Conservation (phyloP, 2,329 filamentous ascomycete species). For the Calycina herbarum region DNA sequence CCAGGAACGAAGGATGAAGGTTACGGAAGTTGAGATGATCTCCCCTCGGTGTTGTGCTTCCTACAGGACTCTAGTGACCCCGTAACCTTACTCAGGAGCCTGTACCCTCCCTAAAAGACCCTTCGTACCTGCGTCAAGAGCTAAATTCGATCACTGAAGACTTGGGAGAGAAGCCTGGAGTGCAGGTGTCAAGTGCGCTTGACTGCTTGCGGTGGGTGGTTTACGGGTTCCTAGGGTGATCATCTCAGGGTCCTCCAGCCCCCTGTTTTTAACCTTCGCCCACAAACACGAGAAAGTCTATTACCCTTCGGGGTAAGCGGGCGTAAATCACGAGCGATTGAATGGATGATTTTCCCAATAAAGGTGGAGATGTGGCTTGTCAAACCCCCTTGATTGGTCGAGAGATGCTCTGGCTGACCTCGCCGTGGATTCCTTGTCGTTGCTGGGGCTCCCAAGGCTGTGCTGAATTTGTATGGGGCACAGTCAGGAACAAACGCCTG, state of each 20-base stretch:
- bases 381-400: too few species aligned
- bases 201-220: background rate
- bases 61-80: background rate
- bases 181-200: too few species aligned
- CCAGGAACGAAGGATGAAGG: background rate
- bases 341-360: too few species aligned
- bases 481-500: background rate
- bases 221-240: background rate
- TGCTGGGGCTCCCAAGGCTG: background rate
- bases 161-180: too few species aligned
- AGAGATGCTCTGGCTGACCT: too few species aligned
- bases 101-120: background rate
- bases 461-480: background rate
- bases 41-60: background rate
- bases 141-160: too few species aligned
- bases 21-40: background rate
- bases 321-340: too few species aligned
- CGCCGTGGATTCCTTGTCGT: background rate
- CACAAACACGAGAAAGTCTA: background rate
- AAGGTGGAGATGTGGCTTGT: too few species aligned
- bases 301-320: too few species aligned
- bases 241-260: slow-evolving; percentile 3
- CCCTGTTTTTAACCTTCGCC: background rate
- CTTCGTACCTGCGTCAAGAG: slow-evolving; percentile 1
- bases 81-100: background rate